These are phyloP conservation scores for Diphasiastrum complanatum DNA, from an alignment of 83 land plant genomes.

Conservation along the genomic window DNA sequence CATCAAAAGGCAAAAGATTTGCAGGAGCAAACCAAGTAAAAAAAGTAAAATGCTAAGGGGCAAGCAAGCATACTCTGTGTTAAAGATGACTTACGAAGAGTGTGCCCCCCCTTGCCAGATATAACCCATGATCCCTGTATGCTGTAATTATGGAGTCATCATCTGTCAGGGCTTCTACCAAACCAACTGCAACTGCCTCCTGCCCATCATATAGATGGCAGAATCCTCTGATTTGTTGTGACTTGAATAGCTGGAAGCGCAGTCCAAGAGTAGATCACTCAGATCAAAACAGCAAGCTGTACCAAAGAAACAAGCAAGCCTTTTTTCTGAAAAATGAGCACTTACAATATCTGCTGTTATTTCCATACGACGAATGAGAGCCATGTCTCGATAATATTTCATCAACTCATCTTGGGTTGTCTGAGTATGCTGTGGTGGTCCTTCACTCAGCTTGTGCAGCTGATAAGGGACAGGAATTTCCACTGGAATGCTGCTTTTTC, in stretches of 20 bases:
- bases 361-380: slow-evolving; percentile 34
- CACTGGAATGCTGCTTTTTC: too few relatives aligned
- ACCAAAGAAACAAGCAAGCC: background rate
- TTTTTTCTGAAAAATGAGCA: slow-evolving; percentile 7
- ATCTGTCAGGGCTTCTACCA: slow-evolving; percentile 33
- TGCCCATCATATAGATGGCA: slow-evolving; percentile 57
- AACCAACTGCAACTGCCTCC: slow-evolving; percentile 38
- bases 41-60: background rate
- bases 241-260: slow-evolving; percentile 33
- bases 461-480: too few relatives aligned
- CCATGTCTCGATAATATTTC: slow-evolving; percentile 35
- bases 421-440: slow-evolving; percentile 13
- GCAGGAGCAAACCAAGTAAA: background rate
- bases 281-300: background rate
- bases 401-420: slow-evolving; percentile 35
- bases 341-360: slow-evolving; percentile 37
- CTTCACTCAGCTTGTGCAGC: too few relatives aligned
- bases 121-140: slow-evolving; percentile 45
- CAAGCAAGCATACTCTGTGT: background rate
- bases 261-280: background rate
- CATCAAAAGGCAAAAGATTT: background rate
- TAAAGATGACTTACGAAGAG: slow-evolving; percentile 20
- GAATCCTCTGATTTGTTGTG: slow-evolving; percentile 39
- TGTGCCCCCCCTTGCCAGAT: slow-evolving; percentile 40
- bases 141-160: slow-evolving; percentile 44